Evolutionary conservation across 371 early-diverging fungal species (phyloP).

Genomic region (Rhizopus sp.): DNA sequence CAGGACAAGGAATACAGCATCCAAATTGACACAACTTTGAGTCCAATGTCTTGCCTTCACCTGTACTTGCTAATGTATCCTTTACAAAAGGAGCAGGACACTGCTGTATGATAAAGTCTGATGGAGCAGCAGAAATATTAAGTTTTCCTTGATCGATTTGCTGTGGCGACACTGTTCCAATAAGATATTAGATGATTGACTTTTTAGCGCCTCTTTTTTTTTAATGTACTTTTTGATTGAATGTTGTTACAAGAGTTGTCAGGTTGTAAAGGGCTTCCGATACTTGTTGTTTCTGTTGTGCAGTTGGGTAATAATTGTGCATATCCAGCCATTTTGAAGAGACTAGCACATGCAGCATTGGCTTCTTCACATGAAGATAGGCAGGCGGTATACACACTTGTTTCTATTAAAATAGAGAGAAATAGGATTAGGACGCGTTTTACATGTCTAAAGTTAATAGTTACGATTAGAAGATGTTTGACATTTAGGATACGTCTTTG

Average conservation of each 20-base stretch:
- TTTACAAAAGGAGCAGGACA: conserved; percentile 26
- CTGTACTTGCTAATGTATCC: conserved; percentile 17
- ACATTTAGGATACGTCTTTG: conserved; percentile 29
- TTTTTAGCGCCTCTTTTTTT: background rate
- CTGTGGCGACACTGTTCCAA: conserved; percentile 14
- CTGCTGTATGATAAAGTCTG: conserved; percentile 12
- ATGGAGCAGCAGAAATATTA: conserved; percentile 21
- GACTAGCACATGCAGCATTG: conserved; percentile 1
- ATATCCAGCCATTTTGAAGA: conserved; percentile 13
- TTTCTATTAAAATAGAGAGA: conserved; percentile 12
- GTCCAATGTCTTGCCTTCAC: conserved; percentile 4
- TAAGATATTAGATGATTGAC: background rate
- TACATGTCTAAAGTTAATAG: background rate
- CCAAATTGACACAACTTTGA: conserved; percentile 18
- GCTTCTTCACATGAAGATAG: conserved; percentile 17
- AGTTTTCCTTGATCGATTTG: conserved; percentile 14
- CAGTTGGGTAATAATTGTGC: conserved; percentile 17
- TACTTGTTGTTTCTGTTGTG: conserved; percentile 7
- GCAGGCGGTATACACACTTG: conserved; percentile 16
- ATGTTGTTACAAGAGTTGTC: conserved; percentile 25
- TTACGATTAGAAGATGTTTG: conserved; percentile 20
- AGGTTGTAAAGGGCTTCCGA: conserved; percentile 5
- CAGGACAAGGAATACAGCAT: conserved; percentile 33
- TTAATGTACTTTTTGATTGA: conserved; percentile 20
- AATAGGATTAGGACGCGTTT: background rate